Conservation (phyloP, 1,284 basidiomycete species). For the Ustilago esculenta region DNA sequence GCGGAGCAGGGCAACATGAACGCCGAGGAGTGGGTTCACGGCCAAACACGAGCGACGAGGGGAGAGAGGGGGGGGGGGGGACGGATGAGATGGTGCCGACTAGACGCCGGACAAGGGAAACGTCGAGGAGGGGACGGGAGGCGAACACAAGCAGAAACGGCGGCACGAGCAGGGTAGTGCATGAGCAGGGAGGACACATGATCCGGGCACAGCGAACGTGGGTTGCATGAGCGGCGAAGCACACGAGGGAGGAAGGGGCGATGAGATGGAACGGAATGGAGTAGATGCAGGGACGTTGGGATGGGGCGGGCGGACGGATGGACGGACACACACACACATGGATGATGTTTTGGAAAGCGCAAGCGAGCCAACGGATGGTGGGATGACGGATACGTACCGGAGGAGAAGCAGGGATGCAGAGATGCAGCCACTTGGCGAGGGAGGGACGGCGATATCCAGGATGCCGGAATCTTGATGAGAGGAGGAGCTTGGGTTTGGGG, state of each 20-base stretch:
- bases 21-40: slow-evolving; percentile 6
- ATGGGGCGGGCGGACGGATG: not conserved
- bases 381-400: slow-evolving; percentile 4
- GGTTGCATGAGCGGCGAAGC: slow-evolving; percentile 1
- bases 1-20: slow-evolving; percentile 1
- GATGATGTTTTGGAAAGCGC: too few species aligned
- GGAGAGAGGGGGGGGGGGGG: not conserved
- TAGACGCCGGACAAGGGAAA: not conserved
- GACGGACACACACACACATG: too few species aligned
- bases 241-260: not conserved
- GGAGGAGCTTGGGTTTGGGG: not conserved
- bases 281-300: slow-evolving; percentile 3
- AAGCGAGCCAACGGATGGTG: not conserved
- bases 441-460: slow-evolving; percentile 2
- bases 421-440: not conserved
- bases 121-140: too few species aligned
- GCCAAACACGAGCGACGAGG: not conserved
- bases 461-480: slow-evolving; percentile 1
- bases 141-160: not conserved
- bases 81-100: not conserved
- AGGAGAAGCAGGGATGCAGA: not conserved
- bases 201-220: not conserved
- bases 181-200: not conserved
- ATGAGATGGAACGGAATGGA: not conserved
- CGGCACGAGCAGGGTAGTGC: not conserved